A percentile compares a stretch with the other conserved stretches of the same genome.
These are phyloP conservation scores for Cunninghamia lanceolata DNA, from an alignment of 75 land plant genomes.

Conservation along the genomic window DNA sequence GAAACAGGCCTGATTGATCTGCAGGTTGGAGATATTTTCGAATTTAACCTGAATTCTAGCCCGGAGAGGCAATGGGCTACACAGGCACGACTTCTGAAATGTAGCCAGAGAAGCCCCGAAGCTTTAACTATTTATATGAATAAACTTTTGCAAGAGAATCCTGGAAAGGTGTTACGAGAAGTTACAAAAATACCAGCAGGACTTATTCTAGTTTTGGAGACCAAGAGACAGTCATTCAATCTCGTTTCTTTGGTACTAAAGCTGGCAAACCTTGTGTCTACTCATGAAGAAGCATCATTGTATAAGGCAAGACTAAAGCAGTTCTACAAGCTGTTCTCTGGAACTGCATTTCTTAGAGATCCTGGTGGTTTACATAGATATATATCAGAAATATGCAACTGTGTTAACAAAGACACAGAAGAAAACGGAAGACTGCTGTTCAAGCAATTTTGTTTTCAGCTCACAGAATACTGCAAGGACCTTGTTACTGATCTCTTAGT, in stretches of 20 bases:
- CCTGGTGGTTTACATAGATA: neutral
- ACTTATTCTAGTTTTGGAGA: neutral
- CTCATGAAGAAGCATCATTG: neutral
- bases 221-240: neutral
- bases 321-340: constrained; percentile 2
- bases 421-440: constrained; percentile 1
- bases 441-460: neutral
- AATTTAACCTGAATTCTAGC: neutral
- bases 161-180: neutral
- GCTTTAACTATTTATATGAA: neutral
- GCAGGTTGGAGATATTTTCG: constrained; percentile 2
- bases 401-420: neutral
- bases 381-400: neutral
- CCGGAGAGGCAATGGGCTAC: neutral
- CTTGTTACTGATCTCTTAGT: neutral
- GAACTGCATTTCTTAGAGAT: constrained; percentile 3
- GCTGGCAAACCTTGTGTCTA: neutral
- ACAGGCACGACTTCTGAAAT: neutral
- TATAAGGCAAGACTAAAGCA: constrained; percentile 1
- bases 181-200: neutral
- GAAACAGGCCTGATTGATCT: neutral
- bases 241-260: neutral
- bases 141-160: constrained; percentile 2
- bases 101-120: neutral
- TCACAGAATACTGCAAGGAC: neutral